Base-by-base conservation (phyloP, 495 filamentous ascomycete genomes). In the Umbilicaria muhlenbergii region DNA sequence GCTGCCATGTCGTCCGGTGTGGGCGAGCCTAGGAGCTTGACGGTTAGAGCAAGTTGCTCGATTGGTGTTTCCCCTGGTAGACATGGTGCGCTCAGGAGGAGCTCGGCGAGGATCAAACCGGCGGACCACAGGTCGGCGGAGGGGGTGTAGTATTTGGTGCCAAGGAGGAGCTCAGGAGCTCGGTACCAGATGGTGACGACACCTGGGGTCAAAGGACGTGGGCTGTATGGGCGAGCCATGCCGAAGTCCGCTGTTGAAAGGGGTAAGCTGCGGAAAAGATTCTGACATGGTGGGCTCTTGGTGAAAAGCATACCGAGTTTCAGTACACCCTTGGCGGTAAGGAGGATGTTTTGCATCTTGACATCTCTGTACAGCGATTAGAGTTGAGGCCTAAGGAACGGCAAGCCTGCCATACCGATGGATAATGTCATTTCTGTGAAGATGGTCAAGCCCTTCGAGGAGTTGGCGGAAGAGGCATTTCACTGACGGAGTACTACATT, bases 151-250 rank as follows among this genome's bases (percentile, higher is more conserved):
- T 62, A 54, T 19, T 54, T 57, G 15, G 62, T 60, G 2, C 56
- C 58, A 24, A 68, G 62, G n/a, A 68, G 59, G n/a, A 68, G 47
- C 40, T 68, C 92, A 0, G 91, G 91, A 0, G 84, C 83, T 15
- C 86, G 75, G 57, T 99, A 99, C 91, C 91, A 99, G 44, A 89
- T 85, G 1, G 65, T 68, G 33, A 64, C 61, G 8, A 67, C 62
- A 3, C 65, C 64, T 8, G 65, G 66, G 15, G 66, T 68, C 17
- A 68, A 49, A 16, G 65, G 65, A 16, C 66, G 64, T 17, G 46
- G 40, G 17, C 51, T 57, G 44, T 58, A 68, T 38, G 60, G 58
- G 24, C 66, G 54, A 24, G 66, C 66, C 58, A 68, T 68, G 24
- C 65, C 65, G 33, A 68, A 68, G 44, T 68, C 65, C 24, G 65